Percentiles rank a stretch among this genome's conserved stretches.
phyloP scores from a whole-genome alignment of 2,329 filamentous ascomycete species.

The Emergomyces orientalis region DNA sequence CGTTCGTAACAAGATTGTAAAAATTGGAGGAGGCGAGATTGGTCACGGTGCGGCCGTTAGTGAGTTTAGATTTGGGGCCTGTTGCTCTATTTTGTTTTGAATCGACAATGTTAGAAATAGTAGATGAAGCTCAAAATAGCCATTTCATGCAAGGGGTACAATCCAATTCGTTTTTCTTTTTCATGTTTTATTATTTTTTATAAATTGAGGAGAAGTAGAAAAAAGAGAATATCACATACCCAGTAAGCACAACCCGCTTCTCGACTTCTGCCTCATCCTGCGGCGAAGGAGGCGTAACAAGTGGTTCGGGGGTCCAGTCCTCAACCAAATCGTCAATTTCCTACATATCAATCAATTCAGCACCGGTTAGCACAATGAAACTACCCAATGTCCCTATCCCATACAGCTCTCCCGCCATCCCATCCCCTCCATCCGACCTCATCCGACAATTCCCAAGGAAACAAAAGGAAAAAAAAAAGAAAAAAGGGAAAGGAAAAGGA shows the following conservation, averaged over 20 bases:
- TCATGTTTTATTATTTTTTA: neutral
- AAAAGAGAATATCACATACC: slow-evolving; percentile 46
- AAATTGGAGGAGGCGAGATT: slow-evolving; percentile 96
- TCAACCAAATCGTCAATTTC: slow-evolving; percentile 96
- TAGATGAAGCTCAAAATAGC: neutral
- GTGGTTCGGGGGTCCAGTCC: slow-evolving; percentile 90
- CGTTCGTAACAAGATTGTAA: slow-evolving; percentile 92
- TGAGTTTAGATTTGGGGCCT: slow-evolving; percentile 79
- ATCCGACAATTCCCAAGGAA: neutral
- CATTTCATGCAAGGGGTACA: neutral
- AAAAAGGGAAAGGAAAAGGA: neutral
- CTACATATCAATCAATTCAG: slow-evolving; percentile 28
- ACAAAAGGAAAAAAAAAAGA: neutral
- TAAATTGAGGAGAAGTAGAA: neutral
- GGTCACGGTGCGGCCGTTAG: slow-evolving; percentile 78
- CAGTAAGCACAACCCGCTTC: slow-evolving; percentile 75
- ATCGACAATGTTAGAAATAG: neutral
- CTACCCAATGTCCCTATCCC: neutral
- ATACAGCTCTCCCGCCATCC: neutral
- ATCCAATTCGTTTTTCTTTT: neutral
- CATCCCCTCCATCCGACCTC: neutral
- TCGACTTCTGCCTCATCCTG: slow-evolving; percentile 77
- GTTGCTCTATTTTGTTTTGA: slow-evolving; percentile 53
- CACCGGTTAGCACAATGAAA: neutral
- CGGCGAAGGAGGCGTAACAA: slow-evolving; percentile 63